Evolutionary conservation across 495 filamentous ascomycete species (phyloP), one percentile per base, ranked within the genome.

Genomic region (Tirmania nivea): DNA sequence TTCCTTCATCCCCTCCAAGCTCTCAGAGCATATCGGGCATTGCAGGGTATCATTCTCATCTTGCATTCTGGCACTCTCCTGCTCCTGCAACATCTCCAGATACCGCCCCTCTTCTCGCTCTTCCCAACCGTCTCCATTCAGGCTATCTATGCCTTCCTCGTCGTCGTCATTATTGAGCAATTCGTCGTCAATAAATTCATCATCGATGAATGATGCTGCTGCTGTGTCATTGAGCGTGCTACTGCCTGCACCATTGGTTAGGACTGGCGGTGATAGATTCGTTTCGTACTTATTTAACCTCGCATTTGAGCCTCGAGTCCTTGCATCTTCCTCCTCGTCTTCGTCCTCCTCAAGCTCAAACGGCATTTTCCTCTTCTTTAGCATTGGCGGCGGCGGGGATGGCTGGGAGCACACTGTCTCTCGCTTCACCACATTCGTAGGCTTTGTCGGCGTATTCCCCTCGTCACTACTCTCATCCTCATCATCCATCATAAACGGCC

Each of bases 21-120:
- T 77, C 35, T 68, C 69, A 59, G 75, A 73, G 60, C 88, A 95
- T 47, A 94, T 76, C 1, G 88, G 88, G 68, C 88, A 95, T 51
- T 67, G 61, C 51, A 67, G 63, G 34, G 64, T 59, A 58, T 69
- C 69, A 55, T 75, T 73, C 50, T 67, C 71, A 31, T 68, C 69
- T 55, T 82, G 79, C 8, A 81, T 65, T 42, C 67, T 64, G 12
- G 70, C 70, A 59, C 82, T 77, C 60, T 80, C 78, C 61, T 76
- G 71, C 76, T 79, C 77, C 63, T 71, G 78, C 42, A 69, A 62
- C 56, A 76, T 69, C 63, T 79, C 78, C 10, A 74, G 58, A 54
- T 69, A 75, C 63, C 83, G 79, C 56, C 68, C 68, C 19, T 75
- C 73, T 49, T 73, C 69, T 37, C 67, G 67, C 42, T 60, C 59